A percentile compares a stretch with the other conserved stretches of the same genome.
Conservation (phyloP, 805 yeast genomes). For the Wickerhamomyces pijperi region DNA sequence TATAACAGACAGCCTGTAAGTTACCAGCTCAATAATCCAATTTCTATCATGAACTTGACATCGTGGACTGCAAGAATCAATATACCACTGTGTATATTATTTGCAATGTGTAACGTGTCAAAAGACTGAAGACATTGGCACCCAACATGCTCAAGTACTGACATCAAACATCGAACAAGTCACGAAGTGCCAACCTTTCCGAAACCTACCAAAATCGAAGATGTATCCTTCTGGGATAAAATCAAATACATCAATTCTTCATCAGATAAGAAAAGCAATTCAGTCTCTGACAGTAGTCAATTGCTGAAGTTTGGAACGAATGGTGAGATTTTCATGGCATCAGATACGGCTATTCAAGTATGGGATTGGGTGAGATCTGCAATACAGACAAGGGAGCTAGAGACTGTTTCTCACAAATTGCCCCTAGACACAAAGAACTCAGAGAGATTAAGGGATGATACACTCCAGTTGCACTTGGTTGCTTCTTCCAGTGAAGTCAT, state of each 20-base stretch:
- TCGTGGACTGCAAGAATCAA: no score
- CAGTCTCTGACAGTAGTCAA: not conserved
- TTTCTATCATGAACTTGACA: no score
- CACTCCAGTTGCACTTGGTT: slow-evolving; percentile 16
- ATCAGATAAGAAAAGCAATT: no score
- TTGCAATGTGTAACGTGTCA: no score
- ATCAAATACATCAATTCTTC: not conserved
- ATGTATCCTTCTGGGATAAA: not conserved
- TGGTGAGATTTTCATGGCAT: slow-evolving; percentile 26
- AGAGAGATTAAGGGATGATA: not conserved
- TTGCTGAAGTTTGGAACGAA: slow-evolving; percentile 23
- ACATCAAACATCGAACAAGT: not conserved
- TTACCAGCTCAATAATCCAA: no score
- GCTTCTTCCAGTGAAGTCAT: slow-evolving; percentile 9
- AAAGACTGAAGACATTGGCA: no score
- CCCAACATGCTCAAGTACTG: no score
- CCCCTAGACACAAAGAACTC: not conserved
- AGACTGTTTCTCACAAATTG: not conserved
- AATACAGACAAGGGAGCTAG: slow-evolving; percentile 7
- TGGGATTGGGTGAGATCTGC: slow-evolving; percentile 29
- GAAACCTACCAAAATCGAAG: not conserved
- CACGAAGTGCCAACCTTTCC: not conserved
- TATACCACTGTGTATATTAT: no score
- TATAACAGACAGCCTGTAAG: no score
- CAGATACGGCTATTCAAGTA: slow-evolving; percentile 20